phyloP scores from a whole-genome alignment of 805 yeast genomes.

The Metschnikowia baotianmanensis region DNA sequence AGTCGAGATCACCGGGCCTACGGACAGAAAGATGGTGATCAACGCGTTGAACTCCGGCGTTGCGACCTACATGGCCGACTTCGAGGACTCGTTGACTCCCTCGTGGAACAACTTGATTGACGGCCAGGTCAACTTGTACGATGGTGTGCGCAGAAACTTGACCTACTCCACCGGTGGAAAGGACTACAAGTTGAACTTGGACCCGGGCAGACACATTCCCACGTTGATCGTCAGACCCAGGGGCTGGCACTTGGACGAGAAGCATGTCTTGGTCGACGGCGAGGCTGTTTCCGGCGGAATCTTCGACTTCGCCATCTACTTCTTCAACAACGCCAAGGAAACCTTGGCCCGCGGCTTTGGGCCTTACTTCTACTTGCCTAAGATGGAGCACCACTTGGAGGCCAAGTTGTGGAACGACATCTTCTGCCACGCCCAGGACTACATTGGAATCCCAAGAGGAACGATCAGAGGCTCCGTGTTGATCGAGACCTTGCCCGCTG shows the following conservation, averaged over 20 bases:
- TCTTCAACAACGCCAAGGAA: conserved; percentile 69
- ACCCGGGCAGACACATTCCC: conserved; percentile 59
- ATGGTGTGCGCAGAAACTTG: conserved; percentile 69
- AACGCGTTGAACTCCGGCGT: conserved; percentile 78
- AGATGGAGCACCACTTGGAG: conserved; percentile 83
- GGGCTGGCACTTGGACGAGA: conserved; percentile 83
- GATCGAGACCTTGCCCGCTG: conserved; percentile 82
- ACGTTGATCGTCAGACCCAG: conserved; percentile 83
- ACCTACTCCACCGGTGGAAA: conserved; percentile 41
- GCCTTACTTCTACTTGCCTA: conserved; percentile 80
- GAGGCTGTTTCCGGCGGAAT: conserved; percentile 77
- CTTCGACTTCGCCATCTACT: conserved; percentile 75
- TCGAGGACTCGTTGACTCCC: conserved; percentile 82
- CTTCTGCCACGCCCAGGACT: conserved; percentile 73
- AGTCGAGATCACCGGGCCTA: conserved; percentile 83
- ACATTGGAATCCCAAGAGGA: conserved; percentile 65
- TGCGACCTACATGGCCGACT: conserved; percentile 83
- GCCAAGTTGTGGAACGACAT: conserved; percentile 83
- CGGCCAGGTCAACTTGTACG: conserved; percentile 78
- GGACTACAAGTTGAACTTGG: conserved; percentile 42
- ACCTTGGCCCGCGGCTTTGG: conserved; percentile 65
- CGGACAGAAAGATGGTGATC: conserved; percentile 79
- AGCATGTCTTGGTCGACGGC: conserved; percentile 67
- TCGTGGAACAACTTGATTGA: conserved; percentile 78
- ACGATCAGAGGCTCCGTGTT: conserved; percentile 78